phyloP scores from a whole-genome alignment of 306 rosid species.

The Benincasa hispida region DNA sequence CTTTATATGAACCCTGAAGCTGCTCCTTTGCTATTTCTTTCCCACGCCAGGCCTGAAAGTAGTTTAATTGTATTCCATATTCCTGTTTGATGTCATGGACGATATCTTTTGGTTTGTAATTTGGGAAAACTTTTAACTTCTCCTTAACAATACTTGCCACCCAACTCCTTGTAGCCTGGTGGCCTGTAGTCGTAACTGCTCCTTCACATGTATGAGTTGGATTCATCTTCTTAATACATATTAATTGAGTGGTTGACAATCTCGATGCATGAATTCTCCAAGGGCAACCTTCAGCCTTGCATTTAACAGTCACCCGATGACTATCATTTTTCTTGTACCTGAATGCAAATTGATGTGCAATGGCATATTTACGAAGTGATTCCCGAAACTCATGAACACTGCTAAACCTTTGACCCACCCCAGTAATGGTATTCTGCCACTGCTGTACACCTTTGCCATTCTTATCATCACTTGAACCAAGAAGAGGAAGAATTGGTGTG shows the following conservation, averaged over 20 bases:
- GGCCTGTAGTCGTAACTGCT: constrained; percentile 77
- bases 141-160: constrained; percentile 95
- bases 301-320: constrained; percentile 96
- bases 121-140: constrained; percentile 67
- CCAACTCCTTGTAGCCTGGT: constrained; percentile 98
- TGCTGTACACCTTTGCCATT: constrained; percentile 70
- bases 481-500: constrained; percentile 32
- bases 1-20: constrained; percentile 95
- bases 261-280: constrained; percentile 99
- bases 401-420: constrained; percentile 87
- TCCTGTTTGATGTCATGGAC: constrained; percentile 89
- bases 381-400: constrained; percentile 91
- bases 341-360: constrained; percentile 93
- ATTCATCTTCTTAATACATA: constrained; percentile 95
- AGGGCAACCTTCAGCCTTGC: constrained; percentile 96
- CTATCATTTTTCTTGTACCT: constrained; percentile 94
- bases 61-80: constrained; percentile 88
- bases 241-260: constrained; percentile 83
- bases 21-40: constrained; percentile 99
- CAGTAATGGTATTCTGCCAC: constrained; percentile 92
- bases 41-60: constrained; percentile 99
- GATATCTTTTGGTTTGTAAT: constrained; percentile 96
- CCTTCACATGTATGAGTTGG: constrained; percentile 78
- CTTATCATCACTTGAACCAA: constrained; percentile 38
- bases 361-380: constrained; percentile 86